These are phyloP conservation scores for Trametes versicolor DNA, from an alignment of 1,284 basidiomycete species.

Conservation along the genomic window DNA sequence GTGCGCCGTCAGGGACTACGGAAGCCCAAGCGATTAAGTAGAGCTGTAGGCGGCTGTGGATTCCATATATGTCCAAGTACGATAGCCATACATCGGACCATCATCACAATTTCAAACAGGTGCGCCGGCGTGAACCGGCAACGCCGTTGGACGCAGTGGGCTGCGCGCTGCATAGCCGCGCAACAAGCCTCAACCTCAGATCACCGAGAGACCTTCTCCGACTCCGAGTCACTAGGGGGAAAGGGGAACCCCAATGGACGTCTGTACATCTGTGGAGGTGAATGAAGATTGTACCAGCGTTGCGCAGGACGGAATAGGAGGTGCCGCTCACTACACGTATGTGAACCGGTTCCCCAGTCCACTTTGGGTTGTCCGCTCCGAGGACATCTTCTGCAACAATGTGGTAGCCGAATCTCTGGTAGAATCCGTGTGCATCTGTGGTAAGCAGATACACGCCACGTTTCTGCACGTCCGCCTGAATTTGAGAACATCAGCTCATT, in stretches of 20 bases:
- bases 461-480: conserved; percentile 12
- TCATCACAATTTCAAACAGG: no score
- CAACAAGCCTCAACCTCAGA: no score
- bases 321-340: conserved; percentile 7
- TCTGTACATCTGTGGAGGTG: conserved; percentile 11
- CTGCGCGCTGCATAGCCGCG: no score
- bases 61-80: no score
- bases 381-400: conserved; percentile 10
- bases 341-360: conserved; percentile 14
- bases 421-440: conserved; percentile 10
- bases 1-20: no score
- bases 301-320: neutral
- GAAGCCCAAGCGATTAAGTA: no score
- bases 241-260: neutral
- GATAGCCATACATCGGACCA: no score
- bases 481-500: neutral
- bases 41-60: no score
- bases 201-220: neutral
- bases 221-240: no score
- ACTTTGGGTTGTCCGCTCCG: conserved; percentile 24
- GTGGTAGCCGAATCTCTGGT: conserved; percentile 15
- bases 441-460: conserved; percentile 14
- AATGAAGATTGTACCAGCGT: neutral
- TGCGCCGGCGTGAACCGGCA: no score
- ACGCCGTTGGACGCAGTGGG: no score